Conservation (phyloP, 768 basidiomycete genomes). For the Boletus reticuloceps region DNA sequence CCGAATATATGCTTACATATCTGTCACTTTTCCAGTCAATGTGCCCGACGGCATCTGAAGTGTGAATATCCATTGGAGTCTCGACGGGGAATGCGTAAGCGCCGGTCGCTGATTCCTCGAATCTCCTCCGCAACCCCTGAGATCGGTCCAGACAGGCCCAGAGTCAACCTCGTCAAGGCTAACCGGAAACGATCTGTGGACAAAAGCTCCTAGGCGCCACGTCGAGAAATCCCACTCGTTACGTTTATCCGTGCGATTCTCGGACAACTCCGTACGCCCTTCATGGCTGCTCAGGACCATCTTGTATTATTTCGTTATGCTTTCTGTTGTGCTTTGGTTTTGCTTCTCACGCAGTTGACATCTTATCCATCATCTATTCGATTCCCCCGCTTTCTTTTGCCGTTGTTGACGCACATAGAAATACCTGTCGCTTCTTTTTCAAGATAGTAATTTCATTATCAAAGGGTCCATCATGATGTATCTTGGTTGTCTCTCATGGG, state of each 20-base stretch:
- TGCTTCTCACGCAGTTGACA: slow-evolving; percentile 8
- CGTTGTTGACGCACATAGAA: slow-evolving; percentile 27
- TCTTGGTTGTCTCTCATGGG: slow-evolving; percentile 19
- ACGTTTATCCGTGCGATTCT: slow-evolving; percentile 12
- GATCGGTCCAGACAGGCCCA: slow-evolving; percentile 22
- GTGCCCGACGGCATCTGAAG: slow-evolving; percentile 61
- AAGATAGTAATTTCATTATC: slow-evolving; percentile 9
- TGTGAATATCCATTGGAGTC: slow-evolving; percentile 74
- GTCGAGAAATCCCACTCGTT: background rate
- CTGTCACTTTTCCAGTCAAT: slow-evolving; percentile 52
- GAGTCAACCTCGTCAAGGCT: slow-evolving; percentile 20
- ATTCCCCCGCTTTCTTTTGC: slow-evolving; percentile 12
- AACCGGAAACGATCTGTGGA: slow-evolving; percentile 29
- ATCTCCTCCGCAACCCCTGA: slow-evolving; percentile 27
- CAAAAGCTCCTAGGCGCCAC: slow-evolving; percentile 21
- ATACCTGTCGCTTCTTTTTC: background rate
- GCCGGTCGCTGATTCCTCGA: slow-evolving; percentile 35
- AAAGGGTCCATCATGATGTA: slow-evolving; percentile 11
- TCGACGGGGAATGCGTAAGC: slow-evolving; percentile 61
- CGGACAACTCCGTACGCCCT: background rate
- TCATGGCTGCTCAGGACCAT: slow-evolving; percentile 2
- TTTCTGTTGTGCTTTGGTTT: slow-evolving; percentile 19
- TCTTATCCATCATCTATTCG: slow-evolving; percentile 35
- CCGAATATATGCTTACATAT: slow-evolving; percentile 19
- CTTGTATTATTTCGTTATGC: slow-evolving; percentile 17